Evolutionary conservation across 164 flowering plant genomes (phyloP).

Genomic region (Vitis riparia): DNA sequence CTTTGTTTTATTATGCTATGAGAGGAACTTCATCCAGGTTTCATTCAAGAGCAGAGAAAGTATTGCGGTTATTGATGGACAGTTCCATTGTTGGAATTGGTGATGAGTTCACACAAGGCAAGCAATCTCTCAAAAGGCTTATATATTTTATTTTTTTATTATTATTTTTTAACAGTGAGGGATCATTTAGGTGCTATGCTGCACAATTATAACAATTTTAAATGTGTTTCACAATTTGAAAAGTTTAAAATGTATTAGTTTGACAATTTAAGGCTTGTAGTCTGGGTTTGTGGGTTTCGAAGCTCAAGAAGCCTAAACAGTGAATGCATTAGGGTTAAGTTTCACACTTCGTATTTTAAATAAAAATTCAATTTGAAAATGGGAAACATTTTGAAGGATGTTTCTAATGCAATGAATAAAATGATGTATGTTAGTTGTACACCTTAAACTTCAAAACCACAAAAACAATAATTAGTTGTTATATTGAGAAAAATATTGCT

Average conservation of each 20-base stretch:
- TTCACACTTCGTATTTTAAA: not conserved
- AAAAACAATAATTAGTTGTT: too few relatives aligned
- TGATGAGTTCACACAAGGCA: conserved; percentile 45
- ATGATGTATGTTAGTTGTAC: too few relatives aligned
- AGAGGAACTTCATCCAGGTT: conserved; percentile 67
- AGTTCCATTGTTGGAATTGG: conserved; percentile 35
- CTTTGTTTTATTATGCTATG: conserved; percentile 60
- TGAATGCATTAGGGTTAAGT: not conserved
- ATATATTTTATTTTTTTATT: not conserved
- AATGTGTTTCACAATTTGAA: not conserved
- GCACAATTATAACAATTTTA: not conserved
- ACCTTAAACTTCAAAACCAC: not conserved
- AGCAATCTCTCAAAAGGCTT: conserved; percentile 5
- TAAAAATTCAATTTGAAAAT: not conserved
- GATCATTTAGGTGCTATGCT: not conserved
- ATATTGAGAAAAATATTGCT: not conserved
- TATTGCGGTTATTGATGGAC: conserved; percentile 47
- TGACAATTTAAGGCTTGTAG: not conserved
- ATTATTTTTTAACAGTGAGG: not conserved
- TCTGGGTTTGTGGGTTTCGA: not conserved
- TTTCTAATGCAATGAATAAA: not conserved
- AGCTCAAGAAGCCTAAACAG: not conserved
- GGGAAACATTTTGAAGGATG: not conserved
- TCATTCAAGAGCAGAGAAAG: conserved; percentile 68
- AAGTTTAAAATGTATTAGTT: not conserved